Percentiles rank a stretch among this genome's conserved stretches.
phyloP scores from a whole-genome alignment of 805 yeast genomes.

The Ogataea trehalophila region DNA sequence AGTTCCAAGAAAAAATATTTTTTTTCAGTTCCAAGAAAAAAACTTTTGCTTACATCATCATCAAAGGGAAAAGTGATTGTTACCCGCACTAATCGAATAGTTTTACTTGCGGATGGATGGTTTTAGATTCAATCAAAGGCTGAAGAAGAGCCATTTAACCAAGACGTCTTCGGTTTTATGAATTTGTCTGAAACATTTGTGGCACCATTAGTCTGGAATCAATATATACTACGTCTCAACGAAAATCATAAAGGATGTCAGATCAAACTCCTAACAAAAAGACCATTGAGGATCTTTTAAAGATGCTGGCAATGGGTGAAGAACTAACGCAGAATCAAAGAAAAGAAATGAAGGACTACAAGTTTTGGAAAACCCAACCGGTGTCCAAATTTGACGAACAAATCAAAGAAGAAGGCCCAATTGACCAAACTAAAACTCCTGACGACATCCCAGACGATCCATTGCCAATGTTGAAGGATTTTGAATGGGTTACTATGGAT shows the following conservation, averaged over 20 bases:
- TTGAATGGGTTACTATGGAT: slow-evolving; percentile 87
- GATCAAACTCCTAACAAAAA: slow-evolving; percentile 21
- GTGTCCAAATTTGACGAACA: slow-evolving; percentile 73
- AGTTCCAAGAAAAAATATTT: not conserved
- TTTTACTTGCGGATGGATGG: not conserved
- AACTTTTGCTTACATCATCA: not conserved
- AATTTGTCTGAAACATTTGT: too few relatives aligned
- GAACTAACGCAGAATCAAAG: slow-evolving; percentile 52
- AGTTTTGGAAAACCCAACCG: slow-evolving; percentile 98
- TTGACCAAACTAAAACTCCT: slow-evolving; percentile 62
- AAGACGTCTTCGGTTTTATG: too few relatives aligned
- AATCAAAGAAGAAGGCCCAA: slow-evolving; percentile 72
- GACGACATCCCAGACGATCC: slow-evolving; percentile 71
- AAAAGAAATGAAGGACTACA: slow-evolving; percentile 81
- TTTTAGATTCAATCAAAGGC: too few relatives aligned
- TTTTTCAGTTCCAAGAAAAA: not conserved
- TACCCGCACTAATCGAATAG: not conserved
- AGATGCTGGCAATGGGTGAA: slow-evolving; percentile 48
- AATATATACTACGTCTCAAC: not conserved
- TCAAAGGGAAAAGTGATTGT: not conserved
- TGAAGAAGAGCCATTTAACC: too few relatives aligned
- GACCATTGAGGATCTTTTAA: slow-evolving; percentile 56
- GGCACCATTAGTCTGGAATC: too few relatives aligned
- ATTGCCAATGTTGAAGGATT: slow-evolving; percentile 65
- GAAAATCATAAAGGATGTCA: not conserved